Evolutionary conservation across 495 filamentous ascomycete species (phyloP).

Genomic region (Talaromyces adpressus): DNA sequence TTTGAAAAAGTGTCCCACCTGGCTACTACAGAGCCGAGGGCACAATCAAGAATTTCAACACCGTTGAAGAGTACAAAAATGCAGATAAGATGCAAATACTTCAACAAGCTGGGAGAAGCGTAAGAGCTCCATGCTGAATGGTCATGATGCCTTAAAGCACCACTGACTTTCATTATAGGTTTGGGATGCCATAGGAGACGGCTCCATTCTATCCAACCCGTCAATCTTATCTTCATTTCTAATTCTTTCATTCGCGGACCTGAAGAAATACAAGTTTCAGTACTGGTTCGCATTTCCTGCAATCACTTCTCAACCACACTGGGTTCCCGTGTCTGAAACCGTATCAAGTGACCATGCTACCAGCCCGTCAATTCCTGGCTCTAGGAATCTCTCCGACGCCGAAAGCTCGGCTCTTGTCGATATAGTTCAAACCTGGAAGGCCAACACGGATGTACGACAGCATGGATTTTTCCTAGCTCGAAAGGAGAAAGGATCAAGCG

Average conservation of each 20-base stretch:
- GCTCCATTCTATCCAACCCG: conserved; percentile 89
- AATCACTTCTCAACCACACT: conserved; percentile 77
- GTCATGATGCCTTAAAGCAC: not conserved
- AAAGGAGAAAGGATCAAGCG: conserved; percentile 31
- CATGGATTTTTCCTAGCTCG: conserved; percentile 93
- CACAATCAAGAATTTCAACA: conserved; percentile 93
- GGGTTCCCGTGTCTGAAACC: conserved; percentile 42
- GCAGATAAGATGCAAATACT: conserved; percentile 66
- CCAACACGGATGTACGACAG: conserved; percentile 68
- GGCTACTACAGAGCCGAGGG: conserved; percentile 80
- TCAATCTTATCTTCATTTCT: conserved; percentile 83
- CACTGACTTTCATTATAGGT: conserved; percentile 46
- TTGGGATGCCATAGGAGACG: conserved; percentile 95
- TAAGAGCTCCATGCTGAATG: conserved; percentile 30
- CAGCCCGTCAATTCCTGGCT: conserved; percentile 2
- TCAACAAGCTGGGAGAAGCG: conserved; percentile 65
- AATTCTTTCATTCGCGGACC: conserved; percentile 87
- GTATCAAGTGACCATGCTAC: conserved; percentile 2
- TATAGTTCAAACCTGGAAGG: conserved; percentile 77
- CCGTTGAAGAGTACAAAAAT: conserved; percentile 84
- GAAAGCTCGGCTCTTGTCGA: conserved; percentile 75
- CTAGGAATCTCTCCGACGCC: conserved; percentile 46
- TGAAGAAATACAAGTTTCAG: conserved; percentile 91
- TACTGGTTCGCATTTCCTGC: conserved; percentile 96
- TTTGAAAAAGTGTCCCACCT: conserved; percentile 52